A percentile compares a stretch with the other conserved stretches of the same genome.
Evolutionary conservation across 2,329 filamentous ascomycete genomes (phyloP).

Genomic region (Byssoonygena ceratinophila): DNA sequence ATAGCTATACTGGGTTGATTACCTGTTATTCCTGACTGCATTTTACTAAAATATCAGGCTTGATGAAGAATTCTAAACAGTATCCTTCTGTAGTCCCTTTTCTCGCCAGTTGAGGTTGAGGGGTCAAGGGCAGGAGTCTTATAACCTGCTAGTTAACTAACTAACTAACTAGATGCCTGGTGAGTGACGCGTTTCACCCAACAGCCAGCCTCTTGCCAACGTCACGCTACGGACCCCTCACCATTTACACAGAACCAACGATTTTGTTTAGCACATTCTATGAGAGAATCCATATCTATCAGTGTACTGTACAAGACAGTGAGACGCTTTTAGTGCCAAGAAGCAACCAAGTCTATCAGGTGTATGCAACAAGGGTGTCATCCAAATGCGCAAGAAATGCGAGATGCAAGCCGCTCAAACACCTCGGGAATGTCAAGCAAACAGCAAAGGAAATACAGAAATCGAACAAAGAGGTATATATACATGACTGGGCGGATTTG

Average conservation of each 20-base stretch:
- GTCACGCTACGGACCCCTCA: too few relatives aligned
- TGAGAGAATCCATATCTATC: neutral
- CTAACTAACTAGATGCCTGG: neutral
- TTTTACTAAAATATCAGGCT: constrained; percentile 18
- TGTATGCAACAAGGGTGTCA: constrained; percentile 1
- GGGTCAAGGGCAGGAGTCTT: too few relatives aligned
- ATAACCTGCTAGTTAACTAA: too few relatives aligned
- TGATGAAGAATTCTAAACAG: too few relatives aligned
- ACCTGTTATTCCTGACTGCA: constrained; percentile 44
- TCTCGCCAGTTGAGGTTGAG: too few relatives aligned
- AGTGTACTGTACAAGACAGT: constrained; percentile 1
- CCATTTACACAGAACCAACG: too few relatives aligned
- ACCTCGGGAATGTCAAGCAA: constrained; percentile 7
- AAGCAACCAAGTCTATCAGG: constrained; percentile 9
- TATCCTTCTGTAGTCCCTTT: too few relatives aligned
- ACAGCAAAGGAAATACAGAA: neutral
- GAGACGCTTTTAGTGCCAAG: constrained; percentile 4
- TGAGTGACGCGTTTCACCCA: neutral
- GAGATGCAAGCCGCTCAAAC: constrained; percentile 9
- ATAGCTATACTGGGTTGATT: constrained; percentile 8
- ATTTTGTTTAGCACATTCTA: neutral
- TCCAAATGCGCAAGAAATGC: constrained; percentile 7
- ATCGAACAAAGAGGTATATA: constrained; percentile 1
- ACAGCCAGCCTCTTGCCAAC: too few relatives aligned
- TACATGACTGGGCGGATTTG: neutral